Evolutionary conservation across 2,329 filamentous ascomycete species (phyloP), one percentile per base, ranked within the genome.

Genomic region (Calonectria pteridis): DNA sequence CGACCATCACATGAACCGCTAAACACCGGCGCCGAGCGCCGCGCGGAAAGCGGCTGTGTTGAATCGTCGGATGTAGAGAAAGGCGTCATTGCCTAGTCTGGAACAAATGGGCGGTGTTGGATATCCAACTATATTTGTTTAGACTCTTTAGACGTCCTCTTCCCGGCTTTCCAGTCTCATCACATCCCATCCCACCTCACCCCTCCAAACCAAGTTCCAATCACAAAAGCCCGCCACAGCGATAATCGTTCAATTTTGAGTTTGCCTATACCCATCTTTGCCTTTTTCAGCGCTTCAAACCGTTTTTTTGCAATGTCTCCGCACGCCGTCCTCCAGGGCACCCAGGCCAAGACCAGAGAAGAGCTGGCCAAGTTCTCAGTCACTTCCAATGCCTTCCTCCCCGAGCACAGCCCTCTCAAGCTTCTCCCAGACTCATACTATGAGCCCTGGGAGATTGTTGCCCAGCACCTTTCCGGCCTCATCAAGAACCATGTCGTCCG

Each of bases 401-500:
- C 95, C 0, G 86, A 92, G 23, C 85, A 93, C 26, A 86, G 89
- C n/a, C 95, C 95, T 0, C 86, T 95, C 1, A 87, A 89, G 26
- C 79, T 84, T 23, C 87, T 98, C 5, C 88, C 93, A 0, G 89
- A 95, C 77, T 79, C 89, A 0, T 97, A 96, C 84, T 98, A 97
- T 80, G 86, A 90, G 51, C 91, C 92, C 35, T 98, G 95, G 96
- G 95, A 98, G 82, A 84, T 89, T 0, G 84, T 97, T 2, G 89
- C 93, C 2, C 87, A 89, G 23, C 91, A 94, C 67, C 86, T 98
- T 6, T 92, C 96, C 37, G 84, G 86, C 0, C 85, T 95, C 10
- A 88, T 98, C 33, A 85, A 93, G 29, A 89, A 89, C 26, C 29
- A 35, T 77, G 88, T 91, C 46, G 86, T 98, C 40, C 90, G 94